Base-by-base conservation (phyloP, 371 early-diverging fungal genomes). In the Haplosporangium sp. region DNA sequence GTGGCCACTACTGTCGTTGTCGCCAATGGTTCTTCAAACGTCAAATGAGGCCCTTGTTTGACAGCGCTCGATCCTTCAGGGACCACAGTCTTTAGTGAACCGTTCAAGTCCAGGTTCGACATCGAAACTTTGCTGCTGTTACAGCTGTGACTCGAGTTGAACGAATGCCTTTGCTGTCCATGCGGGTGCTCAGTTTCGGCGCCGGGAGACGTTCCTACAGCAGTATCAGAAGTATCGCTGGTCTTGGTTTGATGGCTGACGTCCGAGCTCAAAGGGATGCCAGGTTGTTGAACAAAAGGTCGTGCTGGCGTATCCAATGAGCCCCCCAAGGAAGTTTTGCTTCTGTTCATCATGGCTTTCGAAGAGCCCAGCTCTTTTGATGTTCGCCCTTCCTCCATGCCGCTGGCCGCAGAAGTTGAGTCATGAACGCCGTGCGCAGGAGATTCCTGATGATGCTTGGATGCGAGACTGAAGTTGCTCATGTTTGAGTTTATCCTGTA, bases 391-490 rank as follows among this genome's bases (percentile, higher is more conserved):
- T 62, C 8, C 47, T n/a, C 14, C n/a, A n/a, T 20, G n/a, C n/a
- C n/a, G n/a, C n/a, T 48, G 6, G 54, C 23, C 6, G 23, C 18
- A 5, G 63, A n/a, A 40, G 41, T 54, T 4, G 51, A 23, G 0
- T 56, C 48, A 37, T 50, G 51, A 11, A 18, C 50, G 21, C 53
- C 57, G 38, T 50, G 66, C 13, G 59, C 5, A 1, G 62, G 51
- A 36, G 13, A 13, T 29, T 52, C 54, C 16, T 42, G 59, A 12
- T 29, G 43, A 9, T 58, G 42, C 43, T 50, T 57, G 13, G 16
- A 41, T 47, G 55, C 29, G 21, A 66, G 72, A 46, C 64, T 80
- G 69, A 62, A 59, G 55, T 59, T 69, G 47, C 76, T 79, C 55
- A 47, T 65, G 62, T 68, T 71, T 43, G 73, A 67, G 48, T 68